A percentile compares a stretch with the other conserved stretches of the same genome.
These are phyloP conservation scores for Naegleria gruberi DNA, from an alignment of 208 protist genomes.

Conservation along the genomic window DNA sequence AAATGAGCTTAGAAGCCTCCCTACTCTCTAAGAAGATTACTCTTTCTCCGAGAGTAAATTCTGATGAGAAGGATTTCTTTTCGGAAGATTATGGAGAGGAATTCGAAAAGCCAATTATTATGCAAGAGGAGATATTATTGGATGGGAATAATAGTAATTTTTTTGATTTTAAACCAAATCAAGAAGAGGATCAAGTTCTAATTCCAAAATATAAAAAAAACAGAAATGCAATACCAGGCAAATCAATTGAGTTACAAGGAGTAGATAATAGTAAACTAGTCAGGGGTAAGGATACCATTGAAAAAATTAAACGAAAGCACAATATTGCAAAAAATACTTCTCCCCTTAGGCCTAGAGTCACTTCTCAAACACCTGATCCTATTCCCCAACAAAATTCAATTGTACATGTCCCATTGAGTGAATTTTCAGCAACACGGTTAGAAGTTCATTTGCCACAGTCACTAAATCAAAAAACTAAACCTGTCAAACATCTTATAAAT, in stretches of 20 bases:
- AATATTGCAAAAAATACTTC: background rate
- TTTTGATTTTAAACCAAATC: background rate
- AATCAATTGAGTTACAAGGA: background rate
- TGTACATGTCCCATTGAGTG: background rate
- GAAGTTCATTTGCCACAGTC: too few relatives aligned
- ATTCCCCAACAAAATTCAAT: background rate
- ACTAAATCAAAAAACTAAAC: too few relatives aligned
- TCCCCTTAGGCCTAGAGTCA: background rate
- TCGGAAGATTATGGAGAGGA: background rate
- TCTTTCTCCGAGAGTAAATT: background rate
- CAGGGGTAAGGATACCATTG: background rate
- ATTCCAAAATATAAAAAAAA: background rate
- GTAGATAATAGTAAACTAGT: background rate
- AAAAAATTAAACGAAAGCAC: background rate
- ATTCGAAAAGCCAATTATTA: background rate
- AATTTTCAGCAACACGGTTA: background rate
- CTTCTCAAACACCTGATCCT: background rate
- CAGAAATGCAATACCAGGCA: background rate
- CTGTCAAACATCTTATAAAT: too few relatives aligned
- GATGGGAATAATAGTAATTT: background rate
- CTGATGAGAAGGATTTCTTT: too few relatives aligned
- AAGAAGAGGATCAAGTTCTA: background rate
- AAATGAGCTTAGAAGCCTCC: too few relatives aligned
- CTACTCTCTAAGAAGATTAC: background rate
- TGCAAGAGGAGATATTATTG: background rate